Base-by-base conservation (phyloP, 192 early-diverging fungal genomes). In the Podochytrium sp. region DNA sequence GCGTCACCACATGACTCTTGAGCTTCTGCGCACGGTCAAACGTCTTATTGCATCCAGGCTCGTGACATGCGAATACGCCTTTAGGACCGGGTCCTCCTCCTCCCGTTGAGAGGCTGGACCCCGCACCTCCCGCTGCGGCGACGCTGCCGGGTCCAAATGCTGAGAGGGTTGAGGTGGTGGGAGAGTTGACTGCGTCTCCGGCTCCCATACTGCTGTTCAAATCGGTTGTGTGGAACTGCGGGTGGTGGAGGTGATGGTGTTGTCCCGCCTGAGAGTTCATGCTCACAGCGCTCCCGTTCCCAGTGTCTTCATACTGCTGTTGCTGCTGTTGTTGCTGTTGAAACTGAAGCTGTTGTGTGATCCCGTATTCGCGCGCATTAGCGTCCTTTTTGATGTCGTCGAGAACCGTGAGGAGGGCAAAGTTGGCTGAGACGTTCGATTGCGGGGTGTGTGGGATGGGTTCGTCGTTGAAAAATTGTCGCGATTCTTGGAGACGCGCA, bases 21-120 rank as follows among this genome's bases (percentile, higher is more conserved):
- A 74, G 60, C 34, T 74, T 74, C 49, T 74, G 61, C n/a, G 57
- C 42, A 14, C 72, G 58, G 51, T 74, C 72, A 64, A 74, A 74
- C 42, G 53, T 37, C 35, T 74, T 74, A 4, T 34, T 35, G 60
- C 72, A 74, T 3, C 49, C 49, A 18, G 59, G 60, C 34, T 74
- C 61, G 14, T 39, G 30, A 41, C 72, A 74, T 16, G 47, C 14
- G 38, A 61, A 61, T 5, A 29, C 30, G 30, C 66, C 66, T 69
- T 69, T 69, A 23, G 40, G 18, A 29, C 66, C 66, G 16, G 41
- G 39, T n/a, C n/a, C n/a, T 0, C 6, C 47, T 25, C 42, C 34
- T 34, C 6, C n/a, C n/a, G n/a, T n/a, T n/a, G n/a, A n/a, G n/a
- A n/a, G n/a, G n/a, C n/a, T n/a, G n/a, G n/a, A n/a, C n/a, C n/a